These are phyloP conservation scores for Kwoniella sp. DNA, from an alignment of 768 basidiomycete genomes.

Conservation along the genomic window DNA sequence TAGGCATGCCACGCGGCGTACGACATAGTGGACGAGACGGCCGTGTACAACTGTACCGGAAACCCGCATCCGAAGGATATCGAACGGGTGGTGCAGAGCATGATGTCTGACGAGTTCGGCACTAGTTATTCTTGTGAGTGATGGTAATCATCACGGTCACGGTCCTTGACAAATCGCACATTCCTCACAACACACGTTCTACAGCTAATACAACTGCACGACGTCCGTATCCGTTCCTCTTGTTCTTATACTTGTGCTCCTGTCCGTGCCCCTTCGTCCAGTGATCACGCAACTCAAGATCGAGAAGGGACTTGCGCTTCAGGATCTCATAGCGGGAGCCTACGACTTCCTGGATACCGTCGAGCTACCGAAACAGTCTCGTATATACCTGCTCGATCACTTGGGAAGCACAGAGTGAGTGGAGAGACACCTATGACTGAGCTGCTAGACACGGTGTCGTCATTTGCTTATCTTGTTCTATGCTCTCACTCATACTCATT, in stretches of 20 bases:
- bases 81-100: conserved; percentile 86
- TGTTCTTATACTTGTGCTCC: no score
- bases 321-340: conserved; percentile 87
- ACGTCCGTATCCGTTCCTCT: no score
- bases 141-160: background rate
- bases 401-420: conserved; percentile 93
- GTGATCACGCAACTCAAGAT: conserved; percentile 85
- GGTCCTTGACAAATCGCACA: no score
- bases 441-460: no score
- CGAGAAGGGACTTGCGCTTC: conserved; percentile 89
- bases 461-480: background rate
- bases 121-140: conserved; percentile 67
- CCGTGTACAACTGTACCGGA: conserved; percentile 95
- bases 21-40: conserved; percentile 79
- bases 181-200: no score
- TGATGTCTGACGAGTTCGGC: conserved; percentile 95
- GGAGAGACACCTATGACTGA: background rate
- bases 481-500: no score
- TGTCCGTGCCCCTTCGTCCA: conserved; percentile 54
- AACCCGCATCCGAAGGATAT: conserved; percentile 95
- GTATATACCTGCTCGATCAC: conserved; percentile 87
- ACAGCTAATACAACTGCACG: no score
- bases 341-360: conserved; percentile 87
- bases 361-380: conserved; percentile 80
- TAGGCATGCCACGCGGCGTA: conserved; percentile 95